Conservation (phyloP, 768 basidiomycete species). For the Kondoa subrosea region DNA sequence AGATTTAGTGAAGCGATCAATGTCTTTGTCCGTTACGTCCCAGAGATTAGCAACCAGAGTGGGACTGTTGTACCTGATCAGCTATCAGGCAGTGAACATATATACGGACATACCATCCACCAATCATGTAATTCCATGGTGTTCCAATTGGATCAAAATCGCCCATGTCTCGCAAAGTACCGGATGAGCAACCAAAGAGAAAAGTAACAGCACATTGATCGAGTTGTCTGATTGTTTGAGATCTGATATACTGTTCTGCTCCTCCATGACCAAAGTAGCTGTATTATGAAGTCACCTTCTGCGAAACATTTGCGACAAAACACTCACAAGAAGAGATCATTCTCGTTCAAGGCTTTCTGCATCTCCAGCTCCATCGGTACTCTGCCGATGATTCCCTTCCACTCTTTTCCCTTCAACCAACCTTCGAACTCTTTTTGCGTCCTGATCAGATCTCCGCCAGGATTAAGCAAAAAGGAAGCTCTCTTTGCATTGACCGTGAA, state of each 20-base stretch:
- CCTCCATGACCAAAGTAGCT: constrained; percentile 98
- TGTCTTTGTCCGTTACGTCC: constrained; percentile 96
- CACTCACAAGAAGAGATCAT: constrained; percentile 80
- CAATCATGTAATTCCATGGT: constrained; percentile 89
- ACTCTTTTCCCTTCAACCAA: constrained; percentile 75
- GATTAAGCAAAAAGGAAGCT: constrained; percentile 74
- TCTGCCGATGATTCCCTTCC: constrained; percentile 64
- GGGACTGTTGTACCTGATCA: constrained; percentile 41
- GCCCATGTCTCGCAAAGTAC: constrained; percentile 69
- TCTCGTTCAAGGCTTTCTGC: constrained; percentile 48
- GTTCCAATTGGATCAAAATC: constrained; percentile 86
- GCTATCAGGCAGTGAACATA: not conserved
- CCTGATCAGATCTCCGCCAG: constrained; percentile 67
- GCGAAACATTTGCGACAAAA: not conserved
- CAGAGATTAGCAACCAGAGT: constrained; percentile 85
- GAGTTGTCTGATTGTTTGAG: constrained; percentile 65
- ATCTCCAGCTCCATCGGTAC: constrained; percentile 72
- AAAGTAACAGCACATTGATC: constrained; percentile 78
- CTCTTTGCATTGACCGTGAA: constrained; percentile 45
- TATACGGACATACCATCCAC: constrained; percentile 63
- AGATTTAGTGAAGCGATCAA: constrained; percentile 73
- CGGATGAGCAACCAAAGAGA: constrained; percentile 99
- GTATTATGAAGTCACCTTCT: not conserved
- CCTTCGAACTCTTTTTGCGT: constrained; percentile 65
- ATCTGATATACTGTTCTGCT: constrained; percentile 81